phyloP scores from a whole-genome alignment of 1,284 basidiomycete genomes.

The Earliella scabrosa region DNA sequence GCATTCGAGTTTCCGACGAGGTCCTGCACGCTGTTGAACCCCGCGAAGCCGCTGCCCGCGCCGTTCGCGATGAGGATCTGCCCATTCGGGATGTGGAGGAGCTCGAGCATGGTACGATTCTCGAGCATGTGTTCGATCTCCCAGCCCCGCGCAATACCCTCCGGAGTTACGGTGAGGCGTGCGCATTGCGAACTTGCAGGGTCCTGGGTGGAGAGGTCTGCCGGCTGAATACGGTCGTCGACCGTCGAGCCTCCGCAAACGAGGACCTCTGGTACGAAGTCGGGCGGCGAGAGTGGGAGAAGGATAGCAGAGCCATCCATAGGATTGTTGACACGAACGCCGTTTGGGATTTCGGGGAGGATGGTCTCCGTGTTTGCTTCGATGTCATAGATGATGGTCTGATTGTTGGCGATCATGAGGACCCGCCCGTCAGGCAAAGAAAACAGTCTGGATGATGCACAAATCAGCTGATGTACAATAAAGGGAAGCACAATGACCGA shows the following conservation, averaged over 20 bases:
- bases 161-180: slow-evolving; percentile 25
- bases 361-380: slow-evolving; percentile 40
- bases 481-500: no score
- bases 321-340: slow-evolving; percentile 46
- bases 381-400: slow-evolving; percentile 32
- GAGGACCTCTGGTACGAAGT: slow-evolving; percentile 50
- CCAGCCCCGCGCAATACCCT: slow-evolving; percentile 27
- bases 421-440: slow-evolving; percentile 41
- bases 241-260: slow-evolving; percentile 47
- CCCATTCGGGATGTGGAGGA: slow-evolving; percentile 57
- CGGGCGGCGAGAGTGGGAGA: slow-evolving; percentile 48
- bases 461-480: no score
- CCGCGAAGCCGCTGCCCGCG: slow-evolving; percentile 49
- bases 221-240: slow-evolving; percentile 31
- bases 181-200: slow-evolving; percentile 47
- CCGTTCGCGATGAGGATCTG: slow-evolving; percentile 54
- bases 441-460: slow-evolving; percentile 23
- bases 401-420: slow-evolving; percentile 49
- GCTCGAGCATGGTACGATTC: slow-evolving; percentile 48
- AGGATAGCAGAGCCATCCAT: slow-evolving; percentile 48
- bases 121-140: slow-evolving; percentile 30
- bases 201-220: slow-evolving; percentile 40
- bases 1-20: slow-evolving; percentile 46
- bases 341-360: slow-evolving; percentile 50
- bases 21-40: slow-evolving; percentile 37